Evolutionary conservation across 176 grass and related monocot genomes (phyloP), one percentile per base, ranked within the genome.

Genomic region (Saccharum officinarum): DNA sequence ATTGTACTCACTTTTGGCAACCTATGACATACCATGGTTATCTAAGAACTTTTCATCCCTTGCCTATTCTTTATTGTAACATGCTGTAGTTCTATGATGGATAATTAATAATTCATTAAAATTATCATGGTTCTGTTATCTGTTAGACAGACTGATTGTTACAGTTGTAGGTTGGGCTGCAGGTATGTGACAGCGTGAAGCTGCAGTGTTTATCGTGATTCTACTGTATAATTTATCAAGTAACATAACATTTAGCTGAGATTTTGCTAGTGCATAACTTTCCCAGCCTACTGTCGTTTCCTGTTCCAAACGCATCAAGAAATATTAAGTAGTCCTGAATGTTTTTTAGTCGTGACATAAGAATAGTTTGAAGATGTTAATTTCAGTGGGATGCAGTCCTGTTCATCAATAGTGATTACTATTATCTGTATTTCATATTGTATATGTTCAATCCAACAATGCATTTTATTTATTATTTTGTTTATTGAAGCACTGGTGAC

Each of bases 251-350:
- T 86, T 73, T 28, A 66, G 41, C 22, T 3, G 26, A 63, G 68
- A 15, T 45, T 7, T 49, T 31, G 31, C 23, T 74, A 73, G 33
- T 28, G 3, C 59, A 81, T 40, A 40, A 86, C 15, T 66, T 15
- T 13, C 61, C 15, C 20, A 67, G 0, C 10, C 34, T 74, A 26
- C 10, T 30, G 15, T 67, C 0, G 6, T 67, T 16, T 81, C 68
- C 69, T 75, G 16, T 81, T 31, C 64, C 18, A 75, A 80, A 73
- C 20, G 57, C 57, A 80, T 78, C 31, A 65, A 70, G 31, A 73
- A 20, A 86, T 80, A 73, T 64, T 39, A 50, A 25, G 47, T 69
- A 74, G 41, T 16, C 31, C 17, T 78, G 74, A 61, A 73, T 47
- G 9, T 60, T 69, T 69, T 60, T 69, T 69, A 62, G 7, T 47